Evolutionary conservation across 2,329 filamentous ascomycete species (phyloP).

Genomic region (Sphaceloma murrayae): DNA sequence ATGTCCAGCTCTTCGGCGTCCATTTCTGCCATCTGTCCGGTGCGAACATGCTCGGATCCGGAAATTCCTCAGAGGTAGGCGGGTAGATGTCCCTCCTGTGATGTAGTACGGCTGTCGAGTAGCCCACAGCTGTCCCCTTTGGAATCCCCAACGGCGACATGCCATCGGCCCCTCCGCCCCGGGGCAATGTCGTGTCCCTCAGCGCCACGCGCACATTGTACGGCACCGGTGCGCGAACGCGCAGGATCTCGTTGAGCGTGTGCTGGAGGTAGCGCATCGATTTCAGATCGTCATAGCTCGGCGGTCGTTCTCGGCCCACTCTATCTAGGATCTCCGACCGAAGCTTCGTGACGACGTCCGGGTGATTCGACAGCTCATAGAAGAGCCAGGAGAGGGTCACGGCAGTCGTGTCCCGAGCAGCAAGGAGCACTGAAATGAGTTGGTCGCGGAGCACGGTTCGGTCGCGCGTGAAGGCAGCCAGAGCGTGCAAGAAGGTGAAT

Average conservation of each 20-base stretch:
- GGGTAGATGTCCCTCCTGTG: conserved; percentile 43
- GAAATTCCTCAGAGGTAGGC: conserved; percentile 28
- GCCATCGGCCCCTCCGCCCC: conserved; percentile 40
- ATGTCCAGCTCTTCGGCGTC: conserved; percentile 43
- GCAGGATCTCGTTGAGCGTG: conserved; percentile 36
- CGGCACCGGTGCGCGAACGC: conserved; percentile 42
- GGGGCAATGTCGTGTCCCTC: conserved; percentile 40
- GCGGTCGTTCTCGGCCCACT: conserved; percentile 52
- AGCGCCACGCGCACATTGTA: conserved; percentile 42
- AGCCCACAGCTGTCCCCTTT: conserved; percentile 37
- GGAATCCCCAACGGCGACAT: conserved; percentile 37
- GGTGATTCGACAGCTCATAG: conserved; percentile 69
- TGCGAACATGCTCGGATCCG: conserved; percentile 34
- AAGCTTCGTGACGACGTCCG: conserved; percentile 56
- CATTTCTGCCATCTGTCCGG: conserved; percentile 44
- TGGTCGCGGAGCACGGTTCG: conserved; percentile 69
- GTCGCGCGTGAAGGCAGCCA: conserved; percentile 67
- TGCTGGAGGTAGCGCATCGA: conserved; percentile 67
- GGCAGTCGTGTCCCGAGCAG: conserved; percentile 81
- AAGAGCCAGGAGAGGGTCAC: conserved; percentile 70
- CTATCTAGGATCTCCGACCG: conserved; percentile 60
- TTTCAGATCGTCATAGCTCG: conserved; percentile 73
- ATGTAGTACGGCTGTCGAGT: conserved; percentile 42
- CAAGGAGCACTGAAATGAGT: conserved; percentile 70
- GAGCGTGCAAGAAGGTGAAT: conserved; percentile 79